Conservation (phyloP, 2,329 filamentous ascomycete species). For the Leptographium flavum region DNA sequence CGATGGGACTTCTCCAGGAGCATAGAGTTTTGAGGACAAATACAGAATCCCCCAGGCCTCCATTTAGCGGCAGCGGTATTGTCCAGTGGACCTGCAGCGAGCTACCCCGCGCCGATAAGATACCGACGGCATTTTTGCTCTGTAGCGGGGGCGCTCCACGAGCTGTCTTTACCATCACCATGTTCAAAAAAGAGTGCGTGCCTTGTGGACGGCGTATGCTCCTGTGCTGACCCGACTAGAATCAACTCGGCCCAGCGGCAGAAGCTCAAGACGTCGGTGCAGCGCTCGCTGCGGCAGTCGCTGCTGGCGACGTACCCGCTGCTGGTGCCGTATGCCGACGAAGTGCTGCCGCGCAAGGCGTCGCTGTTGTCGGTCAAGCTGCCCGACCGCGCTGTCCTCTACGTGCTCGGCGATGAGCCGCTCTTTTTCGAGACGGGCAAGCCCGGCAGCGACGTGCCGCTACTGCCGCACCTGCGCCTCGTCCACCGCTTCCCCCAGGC, state of each 20-base stretch:
- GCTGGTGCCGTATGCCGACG: conserved; percentile 78
- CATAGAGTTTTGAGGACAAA: too few relatives aligned
- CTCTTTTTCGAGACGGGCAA: conserved; percentile 80
- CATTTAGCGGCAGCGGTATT: too few relatives aligned
- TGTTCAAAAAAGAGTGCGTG: conserved; percentile 88
- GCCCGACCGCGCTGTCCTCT: conserved; percentile 79
- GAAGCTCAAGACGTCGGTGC: conserved; percentile 94
- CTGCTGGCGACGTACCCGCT: conserved; percentile 75
- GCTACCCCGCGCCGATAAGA: not conserved
- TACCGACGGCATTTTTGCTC: not conserved
- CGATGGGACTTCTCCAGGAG: too few relatives aligned
- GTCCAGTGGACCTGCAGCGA: not conserved
- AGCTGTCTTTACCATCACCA: conserved; percentile 37
- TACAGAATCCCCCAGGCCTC: too few relatives aligned
- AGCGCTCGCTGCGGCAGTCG: conserved; percentile 71
- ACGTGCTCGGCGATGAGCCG: conserved; percentile 62
- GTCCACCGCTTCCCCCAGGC: conserved; percentile 80
- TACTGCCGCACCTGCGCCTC: conserved; percentile 78
- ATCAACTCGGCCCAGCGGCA: conserved; percentile 69
- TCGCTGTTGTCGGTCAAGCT: conserved; percentile 85
- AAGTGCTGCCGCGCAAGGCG: conserved; percentile 88
- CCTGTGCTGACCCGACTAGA: conserved; percentile 26
- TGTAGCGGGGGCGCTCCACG: not conserved
- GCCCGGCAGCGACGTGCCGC: conserved; percentile 25
- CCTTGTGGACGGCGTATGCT: not conserved